Evolutionary conservation across 306 rosid genomes (phyloP).

Genomic region (Crotalaria pallida): DNA sequence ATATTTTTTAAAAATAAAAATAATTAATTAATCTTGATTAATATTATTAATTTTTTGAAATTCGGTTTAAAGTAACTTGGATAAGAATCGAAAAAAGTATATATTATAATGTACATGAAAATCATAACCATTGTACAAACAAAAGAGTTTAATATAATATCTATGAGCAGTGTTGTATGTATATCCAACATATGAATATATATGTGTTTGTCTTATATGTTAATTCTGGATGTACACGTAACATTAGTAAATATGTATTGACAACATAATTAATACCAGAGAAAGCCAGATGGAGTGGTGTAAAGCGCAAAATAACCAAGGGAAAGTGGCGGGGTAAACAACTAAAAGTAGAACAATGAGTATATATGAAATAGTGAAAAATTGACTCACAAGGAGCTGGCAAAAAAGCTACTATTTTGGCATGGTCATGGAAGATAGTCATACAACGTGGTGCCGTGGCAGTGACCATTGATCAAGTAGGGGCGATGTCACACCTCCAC

Average conservation of each 20-base stretch:
- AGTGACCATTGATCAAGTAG: constrained; percentile 7
- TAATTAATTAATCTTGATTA: too few species aligned
- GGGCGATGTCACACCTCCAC: constrained; percentile 28
- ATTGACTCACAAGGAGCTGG: constrained; percentile 20
- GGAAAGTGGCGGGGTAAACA: background rate
- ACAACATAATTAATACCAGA: background rate
- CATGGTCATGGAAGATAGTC: background rate
- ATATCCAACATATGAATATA: too few species aligned
- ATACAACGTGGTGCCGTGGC: constrained; percentile 26
- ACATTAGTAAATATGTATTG: background rate
- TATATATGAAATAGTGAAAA: background rate
- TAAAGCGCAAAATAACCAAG: background rate
- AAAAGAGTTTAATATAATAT: too few species aligned
- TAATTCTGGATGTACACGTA: too few species aligned
- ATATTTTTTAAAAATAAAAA: too few species aligned
- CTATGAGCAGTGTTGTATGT: too few species aligned
- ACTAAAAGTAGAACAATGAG: constrained; percentile 21
- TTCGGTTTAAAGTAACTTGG: too few species aligned
- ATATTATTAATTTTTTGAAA: too few species aligned
- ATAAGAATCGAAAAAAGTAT: too few species aligned
- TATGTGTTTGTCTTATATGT: too few species aligned
- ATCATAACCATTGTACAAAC: background rate
- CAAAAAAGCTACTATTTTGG: constrained; percentile 30
- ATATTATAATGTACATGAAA: background rate
- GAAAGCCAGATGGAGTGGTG: background rate